Conservation (phyloP, 305 asterid species). For the Fraxinus velutina region DNA sequence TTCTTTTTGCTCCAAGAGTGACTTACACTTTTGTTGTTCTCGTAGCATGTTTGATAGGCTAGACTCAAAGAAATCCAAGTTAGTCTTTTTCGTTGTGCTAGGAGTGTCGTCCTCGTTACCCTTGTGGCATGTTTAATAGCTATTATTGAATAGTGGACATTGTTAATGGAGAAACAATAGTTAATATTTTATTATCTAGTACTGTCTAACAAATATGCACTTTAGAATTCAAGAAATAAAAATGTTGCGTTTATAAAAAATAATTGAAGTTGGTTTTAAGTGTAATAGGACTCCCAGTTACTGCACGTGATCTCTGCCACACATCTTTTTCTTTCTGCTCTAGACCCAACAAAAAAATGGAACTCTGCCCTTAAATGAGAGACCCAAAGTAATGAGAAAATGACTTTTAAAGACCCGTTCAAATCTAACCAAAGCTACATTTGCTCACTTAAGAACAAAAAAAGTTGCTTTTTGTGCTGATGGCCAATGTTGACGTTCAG, state of each 20-base stretch:
- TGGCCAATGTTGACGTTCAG: slow-evolving; percentile 31
- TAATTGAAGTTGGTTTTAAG: not conserved
- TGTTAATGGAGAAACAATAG: not conserved
- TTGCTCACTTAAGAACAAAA: not conserved
- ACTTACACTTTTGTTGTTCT: not conserved
- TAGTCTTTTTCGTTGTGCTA: not conserved
- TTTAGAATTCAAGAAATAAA: not conserved
- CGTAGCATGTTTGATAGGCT: not conserved
- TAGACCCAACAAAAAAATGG: too few relatives aligned
- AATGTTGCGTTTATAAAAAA: too few relatives aligned
- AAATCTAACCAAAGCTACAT: not conserved
- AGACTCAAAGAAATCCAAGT: not conserved
- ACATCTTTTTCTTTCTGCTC: too few relatives aligned
- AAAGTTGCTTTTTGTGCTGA: not conserved
- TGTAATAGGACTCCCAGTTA: not conserved
- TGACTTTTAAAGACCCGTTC: not conserved
- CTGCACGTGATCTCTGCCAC: too few relatives aligned
- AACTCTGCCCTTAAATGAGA: too few relatives aligned
- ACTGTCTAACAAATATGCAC: not conserved
- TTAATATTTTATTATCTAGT: not conserved
- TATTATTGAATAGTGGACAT: not conserved
- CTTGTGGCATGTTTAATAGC: not conserved
- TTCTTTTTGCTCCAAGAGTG: not conserved
- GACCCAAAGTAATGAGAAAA: too few relatives aligned
- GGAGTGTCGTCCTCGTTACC: too few relatives aligned